Base-by-base conservation (phyloP, 2,329 filamentous ascomycete genomes). In the Grosmannia clavigera region DNA sequence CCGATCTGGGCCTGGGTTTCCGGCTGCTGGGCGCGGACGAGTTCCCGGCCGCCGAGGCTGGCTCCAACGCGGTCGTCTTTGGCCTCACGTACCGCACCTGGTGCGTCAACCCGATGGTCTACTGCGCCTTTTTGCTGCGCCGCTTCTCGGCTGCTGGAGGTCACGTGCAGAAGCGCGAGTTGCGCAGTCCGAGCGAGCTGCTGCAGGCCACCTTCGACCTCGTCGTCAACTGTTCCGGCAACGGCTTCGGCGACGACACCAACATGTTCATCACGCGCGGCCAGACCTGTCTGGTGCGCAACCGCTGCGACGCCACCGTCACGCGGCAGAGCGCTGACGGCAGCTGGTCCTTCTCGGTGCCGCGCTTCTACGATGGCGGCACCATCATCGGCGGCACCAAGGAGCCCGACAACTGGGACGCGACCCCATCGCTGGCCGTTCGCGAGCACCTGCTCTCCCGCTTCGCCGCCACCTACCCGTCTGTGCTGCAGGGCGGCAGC, bases 361-460 rank as follows among this genome's bases (percentile, higher is more conserved):
- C 84, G 0, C 77, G 85, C 2, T 79, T 78, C 10, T 79, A 83
- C 31, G 74, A 80, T 40, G 84, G 84, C 3, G 84, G 84, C 3
- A 87, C 84, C 0, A 74, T 87, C 48, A 79, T 87, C 25, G 85
- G 84, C 5, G 84, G 84, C 0, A 87, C 83, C 11, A 86, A 85
- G 68, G 79, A 86, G 66, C 75, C 77, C 1, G 71, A 79, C 60
- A 74, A 85, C 67, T 84, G 80, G 79, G 74, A 79, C 55, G 68
- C 75, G 0, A 70, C 74, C 22, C 78, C 82, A 1, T 79, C 75
- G 0, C 61, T 64, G 1, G 75, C 76, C 55, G 76, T 78, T 0
- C 70, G 82, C 22, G 68, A 72, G 46, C 67, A 65, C 33, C 68
- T 87, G 16, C 73, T 86, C 4, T 51, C 62, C 46, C 61, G 29